Percentiles rank a stretch among this genome's conserved stretches.
These are phyloP conservation scores for Trichoderma gamsii DNA, from an alignment of 495 filamentous ascomycete genomes.

Conservation along the genomic window DNA sequence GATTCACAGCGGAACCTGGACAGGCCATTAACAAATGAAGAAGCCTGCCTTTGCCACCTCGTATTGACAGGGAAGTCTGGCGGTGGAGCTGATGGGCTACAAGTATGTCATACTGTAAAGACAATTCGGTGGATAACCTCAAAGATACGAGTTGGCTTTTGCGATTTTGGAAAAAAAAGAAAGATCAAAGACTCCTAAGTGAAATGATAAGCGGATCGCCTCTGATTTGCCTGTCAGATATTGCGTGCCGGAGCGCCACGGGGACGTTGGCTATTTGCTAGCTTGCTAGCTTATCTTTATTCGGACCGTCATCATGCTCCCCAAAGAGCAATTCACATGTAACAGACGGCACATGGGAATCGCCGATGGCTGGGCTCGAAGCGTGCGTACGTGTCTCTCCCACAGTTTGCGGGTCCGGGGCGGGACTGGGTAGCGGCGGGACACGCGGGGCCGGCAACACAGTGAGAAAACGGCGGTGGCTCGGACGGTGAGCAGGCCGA, in stretches of 20 bases:
- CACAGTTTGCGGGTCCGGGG: not conserved
- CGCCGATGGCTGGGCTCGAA: not conserved
- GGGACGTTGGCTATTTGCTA: not conserved
- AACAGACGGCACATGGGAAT: not conserved
- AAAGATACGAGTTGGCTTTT: not conserved
- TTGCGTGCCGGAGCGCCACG: not conserved
- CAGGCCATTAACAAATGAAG: not conserved
- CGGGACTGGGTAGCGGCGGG: constrained; percentile 1
- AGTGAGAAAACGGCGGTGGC: not conserved
- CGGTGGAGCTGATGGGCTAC: not conserved
- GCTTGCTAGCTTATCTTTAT: not conserved
- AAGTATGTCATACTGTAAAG: not conserved
- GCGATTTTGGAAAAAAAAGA: not conserved
- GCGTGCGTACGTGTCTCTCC: not conserved
- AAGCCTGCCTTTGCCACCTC: constrained; percentile 5
- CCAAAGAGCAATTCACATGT: not conserved
- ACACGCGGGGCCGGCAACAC: constrained; percentile 2
- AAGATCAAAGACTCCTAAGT: not conserved
- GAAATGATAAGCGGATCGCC: not conserved
- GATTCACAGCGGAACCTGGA: not conserved
- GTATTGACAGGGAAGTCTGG: not conserved
- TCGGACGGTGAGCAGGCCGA: constrained; percentile 2
- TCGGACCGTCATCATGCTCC: not conserved
- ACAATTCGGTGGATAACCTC: not conserved
- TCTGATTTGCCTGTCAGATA: not conserved